phyloP scores from a whole-genome alignment of 805 yeast genomes.

The Kazachstania martiniae region DNA sequence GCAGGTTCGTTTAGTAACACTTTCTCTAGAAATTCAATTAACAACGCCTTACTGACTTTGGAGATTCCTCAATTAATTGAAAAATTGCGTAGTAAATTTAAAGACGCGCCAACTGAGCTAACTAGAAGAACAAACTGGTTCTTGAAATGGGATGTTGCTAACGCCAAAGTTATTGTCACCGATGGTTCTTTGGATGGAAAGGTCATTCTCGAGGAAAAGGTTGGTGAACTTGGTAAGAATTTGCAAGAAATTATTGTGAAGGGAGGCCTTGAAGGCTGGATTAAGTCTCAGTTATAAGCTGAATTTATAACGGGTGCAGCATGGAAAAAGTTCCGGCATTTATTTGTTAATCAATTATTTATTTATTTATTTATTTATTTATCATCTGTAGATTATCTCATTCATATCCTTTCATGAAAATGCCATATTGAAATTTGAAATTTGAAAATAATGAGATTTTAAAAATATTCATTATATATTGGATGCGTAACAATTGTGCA shows the following conservation, averaged over 20 bases:
- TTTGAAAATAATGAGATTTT: no score
- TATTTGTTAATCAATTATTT: constrained; percentile 2
- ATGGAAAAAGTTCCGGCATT: no score
- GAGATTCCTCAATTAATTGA: constrained; percentile 85
- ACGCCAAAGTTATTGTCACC: constrained; percentile 66
- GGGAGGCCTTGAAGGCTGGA: constrained; percentile 99
- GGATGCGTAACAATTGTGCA: no score
- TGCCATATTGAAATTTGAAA: no score
- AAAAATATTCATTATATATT: no score
- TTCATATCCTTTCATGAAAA: no score
- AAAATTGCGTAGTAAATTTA: constrained; percentile 60
- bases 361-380: constrained; percentile 1
- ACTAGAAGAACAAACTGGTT: constrained; percentile 94
- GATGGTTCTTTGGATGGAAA: constrained; percentile 43
- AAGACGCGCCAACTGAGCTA: constrained; percentile 46
- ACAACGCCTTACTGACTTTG: constrained; percentile 86
- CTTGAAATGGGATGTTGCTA: constrained; percentile 86
- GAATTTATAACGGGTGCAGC: no score
- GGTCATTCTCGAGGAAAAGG: constrained; percentile 68
- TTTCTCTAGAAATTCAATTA: constrained; percentile 89
- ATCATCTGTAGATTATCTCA: no score
- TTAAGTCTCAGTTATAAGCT: constrained; percentile 49
- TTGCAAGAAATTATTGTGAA: constrained; percentile 93
- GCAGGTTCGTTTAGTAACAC: constrained; percentile 97
- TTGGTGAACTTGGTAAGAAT: constrained; percentile 91